Conservation (phyloP, 306 rosid genomes). For the Glycine soja region DNA sequence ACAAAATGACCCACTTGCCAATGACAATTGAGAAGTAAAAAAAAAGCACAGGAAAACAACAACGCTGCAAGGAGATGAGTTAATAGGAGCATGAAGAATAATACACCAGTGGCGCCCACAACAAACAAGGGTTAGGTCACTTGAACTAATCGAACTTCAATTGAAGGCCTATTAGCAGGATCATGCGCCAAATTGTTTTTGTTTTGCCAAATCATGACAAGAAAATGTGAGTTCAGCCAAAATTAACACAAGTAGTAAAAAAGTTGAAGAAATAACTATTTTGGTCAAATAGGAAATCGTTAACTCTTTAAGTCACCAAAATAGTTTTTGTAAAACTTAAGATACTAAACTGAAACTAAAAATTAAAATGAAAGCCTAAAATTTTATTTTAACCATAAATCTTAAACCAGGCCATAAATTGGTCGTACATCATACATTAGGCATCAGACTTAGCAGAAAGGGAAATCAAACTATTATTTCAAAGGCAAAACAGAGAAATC, state of each 20-base stretch:
- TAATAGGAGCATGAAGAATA: slow-evolving; percentile 34
- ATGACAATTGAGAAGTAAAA: slow-evolving; percentile 11
- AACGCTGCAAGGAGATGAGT: slow-evolving; percentile 1
- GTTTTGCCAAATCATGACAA: too few relatives aligned
- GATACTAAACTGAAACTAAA: too few relatives aligned
- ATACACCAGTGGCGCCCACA: background rate
- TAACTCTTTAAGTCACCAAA: too few relatives aligned
- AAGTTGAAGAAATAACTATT: too few relatives aligned
- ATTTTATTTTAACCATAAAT: too few relatives aligned
- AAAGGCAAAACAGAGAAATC: slow-evolving; percentile 17
- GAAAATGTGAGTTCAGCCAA: too few relatives aligned
- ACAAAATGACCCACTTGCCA: slow-evolving; percentile 14
- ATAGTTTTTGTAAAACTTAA: too few relatives aligned
- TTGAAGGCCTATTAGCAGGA: slow-evolving; percentile 89
- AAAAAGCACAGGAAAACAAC: slow-evolving; percentile 8
- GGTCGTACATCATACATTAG: slow-evolving; percentile 36
- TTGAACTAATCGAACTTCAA: slow-evolving; percentile 98
- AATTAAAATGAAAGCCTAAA: too few relatives aligned
- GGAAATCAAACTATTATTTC: slow-evolving; percentile 19
- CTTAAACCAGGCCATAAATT: slow-evolving; percentile 48
- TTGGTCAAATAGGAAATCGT: too few relatives aligned
- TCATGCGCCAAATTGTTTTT: slow-evolving; percentile 52
- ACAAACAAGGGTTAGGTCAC: slow-evolving; percentile 49
- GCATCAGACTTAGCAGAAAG: slow-evolving; percentile 32
- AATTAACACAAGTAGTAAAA: too few relatives aligned